Percentiles rank a stretch among this genome's conserved stretches.
Conservation (phyloP, 23 red algal genomes). For the Agarophyton chilense region DNA sequence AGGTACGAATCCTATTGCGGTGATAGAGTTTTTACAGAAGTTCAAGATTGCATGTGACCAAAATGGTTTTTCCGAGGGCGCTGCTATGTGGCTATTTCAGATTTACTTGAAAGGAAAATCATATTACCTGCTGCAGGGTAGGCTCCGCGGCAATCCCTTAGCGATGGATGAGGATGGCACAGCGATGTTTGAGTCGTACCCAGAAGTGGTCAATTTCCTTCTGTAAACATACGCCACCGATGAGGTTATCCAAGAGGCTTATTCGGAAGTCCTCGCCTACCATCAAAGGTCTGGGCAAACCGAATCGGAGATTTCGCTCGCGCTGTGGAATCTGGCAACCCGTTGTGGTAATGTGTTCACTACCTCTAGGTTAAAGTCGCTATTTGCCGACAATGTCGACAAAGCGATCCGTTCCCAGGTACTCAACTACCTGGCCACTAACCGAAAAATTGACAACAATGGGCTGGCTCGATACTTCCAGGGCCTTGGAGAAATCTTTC, state of each 20-base stretch:
- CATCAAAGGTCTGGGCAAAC: not conserved
- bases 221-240: not conserved
- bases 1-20: not conserved
- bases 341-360: not conserved
- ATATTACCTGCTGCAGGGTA: not conserved
- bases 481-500: too few species aligned
- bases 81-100: not conserved
- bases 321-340: not conserved
- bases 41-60: constrained; percentile 42
- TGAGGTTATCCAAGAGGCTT: not conserved
- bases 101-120: constrained; percentile 4
- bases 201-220: too few species aligned
- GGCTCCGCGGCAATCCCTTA: not conserved
- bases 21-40: constrained; percentile 10
- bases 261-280: not conserved
- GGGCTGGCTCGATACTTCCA: too few species aligned
- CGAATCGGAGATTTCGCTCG: not conserved
- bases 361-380: too few species aligned
- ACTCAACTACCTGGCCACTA: not conserved
- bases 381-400: too few species aligned
- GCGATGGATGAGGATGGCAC: too few species aligned
- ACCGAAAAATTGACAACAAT: not conserved
- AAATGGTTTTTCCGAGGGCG: constrained; percentile 15
- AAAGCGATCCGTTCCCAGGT: too few species aligned
- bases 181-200: too few species aligned